Base-by-base conservation (phyloP, 768 basidiomycete genomes). In the Mrakia gelida region DNA sequence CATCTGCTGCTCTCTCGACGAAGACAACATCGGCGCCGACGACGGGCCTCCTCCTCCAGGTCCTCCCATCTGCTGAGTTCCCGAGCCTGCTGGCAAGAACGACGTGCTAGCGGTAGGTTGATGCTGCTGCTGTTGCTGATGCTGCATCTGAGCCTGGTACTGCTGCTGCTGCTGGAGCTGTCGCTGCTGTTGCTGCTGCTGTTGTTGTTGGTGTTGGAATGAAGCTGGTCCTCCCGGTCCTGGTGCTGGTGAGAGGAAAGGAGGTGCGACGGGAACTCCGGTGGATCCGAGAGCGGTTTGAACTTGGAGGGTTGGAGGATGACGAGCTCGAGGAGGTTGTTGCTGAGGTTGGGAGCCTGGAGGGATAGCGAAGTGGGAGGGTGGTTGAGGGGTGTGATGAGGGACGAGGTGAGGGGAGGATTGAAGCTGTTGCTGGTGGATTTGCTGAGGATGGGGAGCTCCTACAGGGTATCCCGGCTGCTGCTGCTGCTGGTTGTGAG, bases 141-240 rank as follows among this genome's bases (percentile, higher is more conserved):
- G 63, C 32, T 65, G 63, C 63, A 32, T 32, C 30, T 65, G 63
- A 65, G 23, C 34, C 67, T 41, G 34, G 21, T 70, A 43, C 67
- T 70, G 67, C 38, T 70, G 67, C 32, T 68, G 67, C 8, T 68
- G 65, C 18, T 68, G 65, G 9, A 68, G 65, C 34, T 70, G 67
- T 1, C 2, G 21, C 23, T 68, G 67, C 23, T 26, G 67, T 38
- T 70, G 67, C 67, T 70, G 67, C 16, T 67, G 65, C 28, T 65
- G 23, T 5, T 65, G 63, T 28, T 65, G 63, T 23, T 67, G 65
- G 8, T 63, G 65, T 18, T 41, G 67, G 38, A 26, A 38, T 41
- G 34, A 41, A 52, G 34, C 32, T 68, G 65, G 32, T 45, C 45
- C 45, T 6, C 45, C 45, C 45, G 45, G 49, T 52, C 26, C 67